Evolutionary conservation across 805 yeast genomes (phyloP).

Genomic region (Lipomyces japonicus): DNA sequence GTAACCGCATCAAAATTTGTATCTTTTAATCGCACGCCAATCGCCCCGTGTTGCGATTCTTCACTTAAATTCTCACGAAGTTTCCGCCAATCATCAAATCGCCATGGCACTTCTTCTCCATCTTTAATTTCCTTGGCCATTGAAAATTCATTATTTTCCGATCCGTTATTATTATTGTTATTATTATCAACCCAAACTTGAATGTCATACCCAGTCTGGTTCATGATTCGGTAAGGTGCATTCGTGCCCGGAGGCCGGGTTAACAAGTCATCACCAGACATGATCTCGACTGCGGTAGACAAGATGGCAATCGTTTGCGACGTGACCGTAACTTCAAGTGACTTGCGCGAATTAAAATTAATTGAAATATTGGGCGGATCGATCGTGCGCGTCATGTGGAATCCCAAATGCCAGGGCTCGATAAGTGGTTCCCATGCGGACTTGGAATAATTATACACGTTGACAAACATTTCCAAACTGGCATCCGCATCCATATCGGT

Average conservation of each 20-base stretch:
- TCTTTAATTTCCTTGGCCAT: slow-evolving; percentile 40
- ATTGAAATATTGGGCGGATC: slow-evolving; percentile 51
- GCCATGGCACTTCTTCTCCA: slow-evolving; percentile 66
- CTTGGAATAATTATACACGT: slow-evolving; percentile 80
- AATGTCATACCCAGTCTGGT: slow-evolving; percentile 82
- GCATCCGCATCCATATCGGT: slow-evolving; percentile 70
- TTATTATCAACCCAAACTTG: slow-evolving; percentile 72
- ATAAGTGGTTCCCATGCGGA: slow-evolving; percentile 94
- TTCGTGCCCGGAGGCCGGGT: slow-evolving; percentile 66
- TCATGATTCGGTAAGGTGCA: slow-evolving; percentile 73
- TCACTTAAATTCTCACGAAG: slow-evolving; percentile 55
- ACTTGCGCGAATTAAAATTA: slow-evolving; percentile 68
- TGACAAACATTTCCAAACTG: slow-evolving; percentile 60
- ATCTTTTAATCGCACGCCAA: slow-evolving; percentile 42
- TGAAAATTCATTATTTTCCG: slow-evolving; percentile 17
- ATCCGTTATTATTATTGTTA: slow-evolving; percentile 32
- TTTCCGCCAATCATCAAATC: slow-evolving; percentile 89
- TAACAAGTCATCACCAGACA: slow-evolving; percentile 34
- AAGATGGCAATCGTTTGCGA: slow-evolving; percentile 74
- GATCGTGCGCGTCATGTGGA: slow-evolving; percentile 40
- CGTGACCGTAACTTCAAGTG: slow-evolving; percentile 77
- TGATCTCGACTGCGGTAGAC: slow-evolving; percentile 51
- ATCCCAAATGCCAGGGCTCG: slow-evolving; percentile 79
- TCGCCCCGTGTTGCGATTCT: slow-evolving; percentile 26
- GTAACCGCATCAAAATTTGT: slow-evolving; percentile 53